Conservation (phyloP, 495 filamentous ascomycete species). For the Penicillium atrosanguineum region DNA sequence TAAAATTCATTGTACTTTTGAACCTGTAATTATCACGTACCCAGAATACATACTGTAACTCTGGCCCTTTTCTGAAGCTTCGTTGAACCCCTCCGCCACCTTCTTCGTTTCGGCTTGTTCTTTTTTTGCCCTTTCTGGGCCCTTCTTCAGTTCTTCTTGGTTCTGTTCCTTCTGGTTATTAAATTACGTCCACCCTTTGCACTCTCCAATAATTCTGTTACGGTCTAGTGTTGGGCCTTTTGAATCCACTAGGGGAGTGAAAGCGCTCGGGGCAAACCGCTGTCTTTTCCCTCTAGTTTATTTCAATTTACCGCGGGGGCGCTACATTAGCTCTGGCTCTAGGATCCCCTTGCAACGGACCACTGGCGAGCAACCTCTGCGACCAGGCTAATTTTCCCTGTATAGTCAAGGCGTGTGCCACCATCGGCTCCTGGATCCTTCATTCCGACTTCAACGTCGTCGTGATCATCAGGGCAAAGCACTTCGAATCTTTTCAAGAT, state of each 20-base stretch:
- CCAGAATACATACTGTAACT: conserved; percentile 14
- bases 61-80: conserved; percentile 25
- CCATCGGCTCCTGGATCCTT: conserved; percentile 17
- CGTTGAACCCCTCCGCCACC: conserved; percentile 11
- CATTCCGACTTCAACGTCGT: conserved; percentile 15
- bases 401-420: conserved; percentile 22
- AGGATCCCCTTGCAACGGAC: conserved; percentile 20
- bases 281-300: conserved; percentile 9
- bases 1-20: conserved; percentile 17
- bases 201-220: background rate
- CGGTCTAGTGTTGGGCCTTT: conserved; percentile 1
- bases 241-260: conserved; percentile 1
- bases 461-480: background rate
- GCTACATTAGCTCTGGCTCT: conserved; percentile 26
- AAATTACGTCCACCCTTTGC: background rate
- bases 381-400: conserved; percentile 24
- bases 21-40: conserved; percentile 16
- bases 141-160: background rate
- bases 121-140: background rate
- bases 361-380: conserved; percentile 22
- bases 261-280: conserved; percentile 11
- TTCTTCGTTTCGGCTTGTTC: background rate
- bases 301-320: conserved; percentile 27
- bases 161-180: background rate
- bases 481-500: background rate